Percentiles rank a stretch among this genome's conserved stretches.
Conservation (phyloP, 768 basidiomycete genomes). For the Leccinum incarnatum region DNA sequence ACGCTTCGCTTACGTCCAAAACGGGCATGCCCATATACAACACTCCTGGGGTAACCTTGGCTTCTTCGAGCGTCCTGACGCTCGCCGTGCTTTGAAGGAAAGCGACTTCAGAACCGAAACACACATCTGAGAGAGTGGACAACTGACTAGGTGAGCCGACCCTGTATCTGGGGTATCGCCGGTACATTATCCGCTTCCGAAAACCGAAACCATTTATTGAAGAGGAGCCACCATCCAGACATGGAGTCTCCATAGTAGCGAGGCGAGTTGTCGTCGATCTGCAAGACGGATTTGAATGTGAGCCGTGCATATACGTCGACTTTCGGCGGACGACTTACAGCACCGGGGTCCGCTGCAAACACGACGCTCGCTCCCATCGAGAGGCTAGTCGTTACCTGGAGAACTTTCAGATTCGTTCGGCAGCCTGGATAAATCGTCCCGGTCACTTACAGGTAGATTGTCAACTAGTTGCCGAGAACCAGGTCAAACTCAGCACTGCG, state of each 20-base stretch:
- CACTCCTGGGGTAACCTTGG: slow-evolving; percentile 86
- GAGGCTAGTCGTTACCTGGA: slow-evolving; percentile 85
- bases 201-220: slow-evolving; percentile 94
- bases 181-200: slow-evolving; percentile 74
- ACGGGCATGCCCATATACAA: slow-evolving; percentile 96
- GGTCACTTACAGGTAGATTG: slow-evolving; percentile 72
- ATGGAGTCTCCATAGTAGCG: slow-evolving; percentile 93
- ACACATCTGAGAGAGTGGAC: not conserved
- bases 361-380: slow-evolving; percentile 87
- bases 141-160: slow-evolving; percentile 90
- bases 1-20: slow-evolving; percentile 60
- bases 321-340: slow-evolving; percentile 47
- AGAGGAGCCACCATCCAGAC: slow-evolving; percentile 92
- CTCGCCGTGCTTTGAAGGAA: slow-evolving; percentile 76
- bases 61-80: slow-evolving; percentile 91
- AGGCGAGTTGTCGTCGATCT: slow-evolving; percentile 92
- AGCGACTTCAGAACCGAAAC: not conserved
- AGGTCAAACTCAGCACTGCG: slow-evolving; percentile 10
- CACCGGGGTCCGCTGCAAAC: slow-evolving; percentile 91
- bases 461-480: slow-evolving; percentile 53
- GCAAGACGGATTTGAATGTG: not conserved
- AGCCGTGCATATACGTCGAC: not conserved
- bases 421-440: not conserved
- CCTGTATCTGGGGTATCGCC: slow-evolving; percentile 90
- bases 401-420: slow-evolving; percentile 1